Conservation (phyloP, 306 rosid genomes). For the Vigna trinervia region DNA sequence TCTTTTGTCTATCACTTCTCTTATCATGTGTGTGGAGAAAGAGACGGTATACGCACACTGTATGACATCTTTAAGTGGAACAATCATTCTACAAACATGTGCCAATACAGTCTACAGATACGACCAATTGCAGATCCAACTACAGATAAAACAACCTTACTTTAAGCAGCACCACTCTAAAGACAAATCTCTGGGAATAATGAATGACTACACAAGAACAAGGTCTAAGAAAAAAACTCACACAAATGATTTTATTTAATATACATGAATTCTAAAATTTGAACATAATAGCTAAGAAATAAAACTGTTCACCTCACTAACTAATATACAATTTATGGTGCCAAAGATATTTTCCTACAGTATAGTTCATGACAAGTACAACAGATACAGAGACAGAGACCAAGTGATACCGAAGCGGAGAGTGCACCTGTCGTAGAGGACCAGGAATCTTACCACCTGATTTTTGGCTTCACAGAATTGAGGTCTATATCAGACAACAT, state of each 20-base stretch:
- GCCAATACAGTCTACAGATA: too few relatives aligned
- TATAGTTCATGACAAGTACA: conserved; percentile 35
- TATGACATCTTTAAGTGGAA: too few relatives aligned
- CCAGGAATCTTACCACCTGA: conserved; percentile 2
- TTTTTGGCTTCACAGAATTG: conserved; percentile 22
- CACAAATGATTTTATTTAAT: conserved; percentile 33
- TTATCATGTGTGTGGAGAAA: too few relatives aligned
- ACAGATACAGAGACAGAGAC: conserved; percentile 30
- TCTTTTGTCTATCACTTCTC: too few relatives aligned
- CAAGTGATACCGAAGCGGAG: conserved; percentile 20
- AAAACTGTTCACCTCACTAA: conserved; percentile 41
- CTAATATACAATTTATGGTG: conserved; percentile 46
- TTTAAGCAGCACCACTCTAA: background rate
- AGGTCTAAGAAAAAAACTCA: conserved; percentile 19
- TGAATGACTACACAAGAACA: conserved; percentile 12
- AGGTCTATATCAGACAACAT: conserved; percentile 32
- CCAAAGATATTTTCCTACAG: conserved; percentile 35
- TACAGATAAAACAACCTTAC: background rate
- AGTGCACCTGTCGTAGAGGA: conserved; percentile 27
- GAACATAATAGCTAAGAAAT: background rate
- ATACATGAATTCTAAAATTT: conserved; percentile 35
- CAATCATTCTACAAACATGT: too few relatives aligned
- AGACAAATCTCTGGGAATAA: background rate
- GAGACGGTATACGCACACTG: too few relatives aligned
- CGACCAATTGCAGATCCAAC: background rate